Evolutionary conservation across 139 green algal species (phyloP).

Genomic region (Pleodorina starrii): DNA sequence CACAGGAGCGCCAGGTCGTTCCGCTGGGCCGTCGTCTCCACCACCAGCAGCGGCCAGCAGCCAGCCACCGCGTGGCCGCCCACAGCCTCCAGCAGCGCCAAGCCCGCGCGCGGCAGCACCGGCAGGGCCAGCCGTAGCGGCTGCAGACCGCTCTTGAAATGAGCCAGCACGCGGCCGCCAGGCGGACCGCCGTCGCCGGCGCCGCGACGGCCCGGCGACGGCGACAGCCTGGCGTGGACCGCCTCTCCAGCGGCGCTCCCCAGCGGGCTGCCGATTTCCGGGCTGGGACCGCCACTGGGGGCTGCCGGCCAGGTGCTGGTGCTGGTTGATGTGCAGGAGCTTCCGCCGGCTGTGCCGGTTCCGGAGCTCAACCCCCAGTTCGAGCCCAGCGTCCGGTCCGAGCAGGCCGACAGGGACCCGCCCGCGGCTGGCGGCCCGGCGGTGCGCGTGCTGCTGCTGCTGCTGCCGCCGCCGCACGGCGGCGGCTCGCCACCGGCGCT

Average conservation of each 20-base stretch:
- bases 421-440: too few species aligned
- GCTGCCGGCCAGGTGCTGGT: too few species aligned
- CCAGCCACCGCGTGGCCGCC: background rate
- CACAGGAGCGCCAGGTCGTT: background rate
- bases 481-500: background rate
- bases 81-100: constrained; percentile 13
- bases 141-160: background rate
- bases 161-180: background rate
- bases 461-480: background rate
- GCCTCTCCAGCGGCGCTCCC: background rate
- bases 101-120: background rate
- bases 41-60: constrained; percentile 17
- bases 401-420: too few species aligned
- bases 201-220: too few species aligned
- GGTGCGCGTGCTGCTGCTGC: too few species aligned
- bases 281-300: background rate
- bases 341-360: background rate
- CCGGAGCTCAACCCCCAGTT: too few species aligned
- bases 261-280: background rate
- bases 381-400: too few species aligned
- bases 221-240: too few species aligned
- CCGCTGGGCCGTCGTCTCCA: background rate
- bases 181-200: too few species aligned
- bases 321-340: background rate
- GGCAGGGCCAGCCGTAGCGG: constrained; percentile 17